These are phyloP conservation scores for Ceratocystiopsis brevicomis DNA, from an alignment of 2,329 filamentous ascomycete genomes.

Conservation along the genomic window DNA sequence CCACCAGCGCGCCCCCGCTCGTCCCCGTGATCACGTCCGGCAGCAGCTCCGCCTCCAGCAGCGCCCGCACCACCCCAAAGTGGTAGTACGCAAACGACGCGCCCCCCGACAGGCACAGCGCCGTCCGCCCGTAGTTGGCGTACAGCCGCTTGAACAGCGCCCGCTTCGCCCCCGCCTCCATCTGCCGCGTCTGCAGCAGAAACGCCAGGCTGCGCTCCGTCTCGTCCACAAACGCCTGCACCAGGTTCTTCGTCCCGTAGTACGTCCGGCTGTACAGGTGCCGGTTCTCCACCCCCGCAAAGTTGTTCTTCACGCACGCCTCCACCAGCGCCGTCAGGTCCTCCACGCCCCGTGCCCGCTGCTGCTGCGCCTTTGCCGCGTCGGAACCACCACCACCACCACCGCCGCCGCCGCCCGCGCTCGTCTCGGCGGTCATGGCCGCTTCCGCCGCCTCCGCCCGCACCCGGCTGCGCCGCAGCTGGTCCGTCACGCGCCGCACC, in stretches of 20 bases:
- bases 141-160: slow-evolving; percentile 71
- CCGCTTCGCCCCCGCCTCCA: slow-evolving; percentile 57
- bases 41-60: slow-evolving; percentile 68
- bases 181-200: slow-evolving; percentile 45
- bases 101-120: slow-evolving; percentile 80
- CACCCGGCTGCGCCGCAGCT: slow-evolving; percentile 48
- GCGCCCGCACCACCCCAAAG: slow-evolving; percentile 75
- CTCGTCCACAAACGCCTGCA: slow-evolving; percentile 81
- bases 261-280: slow-evolving; percentile 95
- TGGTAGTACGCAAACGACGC: slow-evolving; percentile 95
- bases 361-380: slow-evolving; percentile 12
- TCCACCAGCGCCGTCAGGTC: slow-evolving; percentile 64
- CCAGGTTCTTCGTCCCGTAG: slow-evolving; percentile 87
- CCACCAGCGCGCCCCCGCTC: slow-evolving; percentile 80
- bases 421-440: slow-evolving; percentile 6
- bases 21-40: slow-evolving; percentile 94
- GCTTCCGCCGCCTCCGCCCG: slow-evolving; percentile 33
- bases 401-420: too few relatives aligned
- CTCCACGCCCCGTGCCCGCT: slow-evolving; percentile 12
- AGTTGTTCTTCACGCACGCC: slow-evolving; percentile 94
- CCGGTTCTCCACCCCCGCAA: slow-evolving; percentile 84
- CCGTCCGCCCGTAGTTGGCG: slow-evolving; percentile 81
- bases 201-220: slow-evolving; percentile 47
- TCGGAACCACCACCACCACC: too few relatives aligned
- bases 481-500: slow-evolving; percentile 54